Evolutionary conservation across 179 eudicot genomes (phyloP).

Genomic region (Silene noctiflora): DNA sequence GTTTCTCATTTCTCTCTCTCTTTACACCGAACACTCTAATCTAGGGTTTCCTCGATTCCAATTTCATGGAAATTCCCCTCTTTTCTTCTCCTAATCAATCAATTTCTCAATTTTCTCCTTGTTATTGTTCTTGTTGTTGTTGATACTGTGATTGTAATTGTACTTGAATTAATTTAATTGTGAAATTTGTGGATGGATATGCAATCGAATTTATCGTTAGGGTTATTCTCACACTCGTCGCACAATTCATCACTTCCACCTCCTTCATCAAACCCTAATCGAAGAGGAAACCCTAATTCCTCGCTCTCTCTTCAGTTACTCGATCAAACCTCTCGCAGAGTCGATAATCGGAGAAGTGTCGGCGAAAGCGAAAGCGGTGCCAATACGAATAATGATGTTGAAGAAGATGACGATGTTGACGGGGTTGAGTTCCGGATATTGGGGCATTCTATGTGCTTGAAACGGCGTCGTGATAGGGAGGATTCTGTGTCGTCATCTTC

Average conservation of each 20-base stretch:
- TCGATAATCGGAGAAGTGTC: neutral
- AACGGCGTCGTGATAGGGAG: constrained; percentile 63
- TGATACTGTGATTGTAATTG: neutral
- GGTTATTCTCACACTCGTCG: constrained; percentile 37
- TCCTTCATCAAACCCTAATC: constrained; percentile 7
- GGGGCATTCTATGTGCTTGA: constrained; percentile 71
- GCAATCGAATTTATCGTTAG: constrained; percentile 54
- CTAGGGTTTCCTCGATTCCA: neutral
- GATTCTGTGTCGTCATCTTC: constrained; percentile 39
- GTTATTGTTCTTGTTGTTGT: neutral
- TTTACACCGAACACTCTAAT: too few relatives aligned
- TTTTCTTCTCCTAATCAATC: neutral
- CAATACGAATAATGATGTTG: constrained; percentile 3
- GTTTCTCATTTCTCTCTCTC: neutral
- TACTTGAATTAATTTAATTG: neutral
- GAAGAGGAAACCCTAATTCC: constrained; percentile 28
- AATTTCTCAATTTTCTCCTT: neutral
- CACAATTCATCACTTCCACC: constrained; percentile 12
- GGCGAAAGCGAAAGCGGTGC: constrained; percentile 4
- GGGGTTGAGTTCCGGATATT: constrained; percentile 64
- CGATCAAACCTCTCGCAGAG: constrained; percentile 28
- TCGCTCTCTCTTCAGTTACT: constrained; percentile 57
- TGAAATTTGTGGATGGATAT: constrained; percentile 43
- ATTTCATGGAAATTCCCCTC: neutral
- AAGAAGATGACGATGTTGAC: constrained; percentile 34